These are phyloP conservation scores for Lactarius deliciosus DNA, from an alignment of 768 basidiomycete genomes.

Conservation along the genomic window DNA sequence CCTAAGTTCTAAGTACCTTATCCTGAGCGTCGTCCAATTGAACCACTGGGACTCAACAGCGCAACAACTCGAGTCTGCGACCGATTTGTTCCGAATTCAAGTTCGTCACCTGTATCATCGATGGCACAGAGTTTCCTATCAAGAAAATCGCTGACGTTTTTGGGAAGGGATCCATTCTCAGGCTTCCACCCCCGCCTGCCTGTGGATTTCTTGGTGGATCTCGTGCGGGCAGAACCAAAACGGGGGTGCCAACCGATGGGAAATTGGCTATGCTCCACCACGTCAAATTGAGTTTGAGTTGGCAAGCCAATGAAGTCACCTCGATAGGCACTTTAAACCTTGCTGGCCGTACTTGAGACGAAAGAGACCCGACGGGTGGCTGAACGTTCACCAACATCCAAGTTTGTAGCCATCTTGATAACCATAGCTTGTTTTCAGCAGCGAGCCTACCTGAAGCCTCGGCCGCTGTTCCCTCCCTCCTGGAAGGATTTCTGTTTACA, in stretches of 20 bases:
- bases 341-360: not conserved
- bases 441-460: not conserved
- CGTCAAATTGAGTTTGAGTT: conserved; percentile 2
- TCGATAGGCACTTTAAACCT: conserved; percentile 6
- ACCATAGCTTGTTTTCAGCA: not conserved
- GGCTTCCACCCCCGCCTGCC: no score
- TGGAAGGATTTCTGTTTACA: not conserved
- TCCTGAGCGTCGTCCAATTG: not conserved
- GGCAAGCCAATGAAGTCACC: conserved; percentile 8
- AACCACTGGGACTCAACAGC: no score
- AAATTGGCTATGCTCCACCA: not conserved
- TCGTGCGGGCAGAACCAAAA: conserved; percentile 9
- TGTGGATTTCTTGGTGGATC: no score
- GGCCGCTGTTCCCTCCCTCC: not conserved
- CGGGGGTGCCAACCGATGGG: not conserved
- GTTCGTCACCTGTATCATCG: not conserved
- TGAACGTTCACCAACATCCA: not conserved
- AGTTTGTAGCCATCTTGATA: not conserved
- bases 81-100: conserved; percentile 1
- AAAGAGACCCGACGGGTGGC: not conserved
- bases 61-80: not conserved
- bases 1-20: not conserved
- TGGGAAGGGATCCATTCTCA: not conserved
- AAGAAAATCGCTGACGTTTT: conserved; percentile 1
- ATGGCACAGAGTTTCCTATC: not conserved